Evolutionary conservation across 164 flowering plant species (phyloP), one percentile per base, ranked within the genome.

Genomic region (Liquidambar formosana): DNA sequence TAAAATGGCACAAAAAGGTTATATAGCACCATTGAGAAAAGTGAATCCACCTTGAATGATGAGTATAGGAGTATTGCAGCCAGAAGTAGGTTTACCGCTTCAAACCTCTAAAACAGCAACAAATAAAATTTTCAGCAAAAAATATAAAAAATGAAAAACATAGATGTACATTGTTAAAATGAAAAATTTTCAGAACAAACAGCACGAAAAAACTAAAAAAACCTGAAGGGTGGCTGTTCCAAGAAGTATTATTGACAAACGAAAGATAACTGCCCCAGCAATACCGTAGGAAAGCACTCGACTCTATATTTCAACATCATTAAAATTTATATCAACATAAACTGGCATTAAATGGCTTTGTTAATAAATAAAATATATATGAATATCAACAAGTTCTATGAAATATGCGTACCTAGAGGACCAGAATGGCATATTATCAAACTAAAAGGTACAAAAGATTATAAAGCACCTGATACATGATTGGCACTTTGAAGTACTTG

Each of bases 201-300:
- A 43, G 23, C 25, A 46, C 58, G 46, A 21, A 18, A 58, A 43
- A 15, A 47, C 52, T 18, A 13, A 62, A 19, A 25, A 49, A 58
- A 92, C 99, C 97, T 94, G 95, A 67, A 94, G 87, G 18, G 99
- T 91, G 61, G 88, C 95, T 58, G 97, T 75, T 66, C 99, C 99
- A 56, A 94, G 92, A 75, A 92, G 85, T 80, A 94, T 94, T 65
- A 94, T 26, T 63, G 90, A 75, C 73, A 88, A 82, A 46, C 97
- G 93, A 72, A 94, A 94, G 79, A 94, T 63, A 46, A 94, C 53
- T 49, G 99, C 97, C 71, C 99, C 99, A 81, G 91, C 91, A 82
- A 94, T 87, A 66, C 97, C 99, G 82, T 90, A 94, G 14, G 99
- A 83, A 75, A 94, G 96, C 73, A 94, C 99, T 74, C 87, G 87